A percentile compares a stretch with the other conserved stretches of the same genome.
phyloP scores from a whole-genome alignment of 2,329 filamentous ascomycete genomes.

The Pseudonectria foliicola region DNA sequence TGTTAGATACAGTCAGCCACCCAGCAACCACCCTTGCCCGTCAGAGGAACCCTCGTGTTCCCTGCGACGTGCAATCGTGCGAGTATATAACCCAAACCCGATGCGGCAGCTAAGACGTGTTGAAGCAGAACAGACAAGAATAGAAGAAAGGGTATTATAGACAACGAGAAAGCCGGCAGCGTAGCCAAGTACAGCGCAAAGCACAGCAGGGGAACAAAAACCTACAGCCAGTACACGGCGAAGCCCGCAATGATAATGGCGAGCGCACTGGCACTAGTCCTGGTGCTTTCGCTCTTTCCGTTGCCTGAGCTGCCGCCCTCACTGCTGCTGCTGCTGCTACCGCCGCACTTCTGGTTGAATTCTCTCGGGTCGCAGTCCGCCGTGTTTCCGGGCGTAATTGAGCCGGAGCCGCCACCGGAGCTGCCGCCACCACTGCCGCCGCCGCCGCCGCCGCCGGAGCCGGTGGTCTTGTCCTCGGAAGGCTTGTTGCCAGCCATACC shows the following conservation, averaged over 20 bases:
- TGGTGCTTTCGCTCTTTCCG: constrained; percentile 26
- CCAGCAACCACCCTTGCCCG: too few relatives aligned
- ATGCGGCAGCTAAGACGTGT: too few relatives aligned
- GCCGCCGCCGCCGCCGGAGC: constrained; percentile 10
- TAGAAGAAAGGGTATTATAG: too few relatives aligned
- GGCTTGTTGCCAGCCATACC: constrained; percentile 3
- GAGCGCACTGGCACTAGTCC: constrained; percentile 28
- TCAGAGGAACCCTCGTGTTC: too few relatives aligned
- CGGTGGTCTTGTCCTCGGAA: constrained; percentile 29
- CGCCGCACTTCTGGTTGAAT: too few relatives aligned
- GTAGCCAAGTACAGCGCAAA: constrained; percentile 2
- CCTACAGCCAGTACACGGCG: constrained; percentile 29
- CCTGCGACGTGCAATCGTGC: too few relatives aligned
- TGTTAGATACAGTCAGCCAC: too few relatives aligned
- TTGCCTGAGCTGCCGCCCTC: constrained; percentile 24
- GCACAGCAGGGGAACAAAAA: constrained; percentile 1
- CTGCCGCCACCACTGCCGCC: constrained; percentile 16
- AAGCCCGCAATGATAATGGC: constrained; percentile 31
- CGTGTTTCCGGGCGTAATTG: too few relatives aligned
- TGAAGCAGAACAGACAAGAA: too few relatives aligned
- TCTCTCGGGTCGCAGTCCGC: too few relatives aligned
- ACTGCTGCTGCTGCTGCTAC: constrained; percentile 21
- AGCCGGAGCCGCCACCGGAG: constrained; percentile 17
- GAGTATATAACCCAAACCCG: too few relatives aligned
- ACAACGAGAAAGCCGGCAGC: constrained; percentile 1